Base-by-base conservation (phyloP, 306 rosid genomes). In the Malus fusca region DNA sequence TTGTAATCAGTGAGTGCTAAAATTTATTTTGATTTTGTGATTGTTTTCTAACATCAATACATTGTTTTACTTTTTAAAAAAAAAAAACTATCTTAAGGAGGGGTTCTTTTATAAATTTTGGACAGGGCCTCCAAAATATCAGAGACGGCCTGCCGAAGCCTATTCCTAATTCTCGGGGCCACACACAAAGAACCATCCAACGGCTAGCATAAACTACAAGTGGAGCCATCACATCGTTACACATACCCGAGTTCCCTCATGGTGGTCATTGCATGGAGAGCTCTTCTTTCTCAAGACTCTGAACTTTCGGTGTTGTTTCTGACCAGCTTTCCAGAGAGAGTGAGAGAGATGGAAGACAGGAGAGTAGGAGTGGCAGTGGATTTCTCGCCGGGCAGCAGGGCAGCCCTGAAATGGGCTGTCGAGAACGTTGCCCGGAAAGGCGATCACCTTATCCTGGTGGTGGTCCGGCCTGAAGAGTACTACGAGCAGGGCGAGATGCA, bases 351-450 rank as follows among this genome's bases (percentile, higher is more conserved):
- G 58, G 42, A 66, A 55, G 70, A 33, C 5, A 84, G 92, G 62
- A 90, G 90, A 88, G 58, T 92, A 3, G 99, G 97, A 17, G 92
- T 95, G 78, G 99, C 97, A 1, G 74, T 95, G 53, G 99, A 95
- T 86, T 95, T 92, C 93, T 95, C 99, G 1, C 65, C 84, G 1
- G 92, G 97, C 78, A 89, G 97, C 90, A 68, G 43, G 56, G 82
- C 66, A 56, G 97, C 99, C 3, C 85, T 95, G 9, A 68, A 74
- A 71, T 95, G 99, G 99, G 77, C 97, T 2, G 72, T 92, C 60
- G 97, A 95, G 68, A 92, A 95, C 82, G 22, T 90, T 3, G 72
- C 66, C 68, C 88, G 85, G 63, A 82, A 95, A 51, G 97, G 97
- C 2, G 99, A 95, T 75, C 78, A 81, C 66, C 85, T 95, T 55